Evolutionary conservation across 176 grass and related monocot genomes (phyloP).

Genomic region (Poa pratensis): DNA sequence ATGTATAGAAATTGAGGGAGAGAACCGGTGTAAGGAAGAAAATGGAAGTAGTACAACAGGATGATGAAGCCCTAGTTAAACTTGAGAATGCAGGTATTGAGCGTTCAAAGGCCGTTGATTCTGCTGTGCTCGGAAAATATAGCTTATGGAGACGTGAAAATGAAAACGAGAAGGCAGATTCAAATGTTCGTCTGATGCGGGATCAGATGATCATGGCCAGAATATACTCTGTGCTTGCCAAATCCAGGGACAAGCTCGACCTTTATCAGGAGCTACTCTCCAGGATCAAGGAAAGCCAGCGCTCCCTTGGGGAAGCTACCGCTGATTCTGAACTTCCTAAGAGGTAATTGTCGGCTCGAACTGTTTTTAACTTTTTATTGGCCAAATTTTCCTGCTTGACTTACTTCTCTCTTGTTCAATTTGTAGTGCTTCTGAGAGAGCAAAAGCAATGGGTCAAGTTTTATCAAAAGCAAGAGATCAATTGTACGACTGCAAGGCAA

Average conservation of each 20-base stretch:
- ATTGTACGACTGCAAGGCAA: constrained; percentile 57
- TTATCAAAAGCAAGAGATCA: constrained; percentile 57
- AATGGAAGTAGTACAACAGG: constrained; percentile 47
- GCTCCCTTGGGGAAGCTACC: constrained; percentile 59
- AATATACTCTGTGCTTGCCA: constrained; percentile 62
- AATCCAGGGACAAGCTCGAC: constrained; percentile 59
- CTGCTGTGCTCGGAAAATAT: constrained; percentile 72
- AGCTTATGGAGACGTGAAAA: constrained; percentile 64
- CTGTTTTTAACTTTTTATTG: not conserved
- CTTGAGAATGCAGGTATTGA: constrained; percentile 64
- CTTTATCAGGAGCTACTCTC: constrained; percentile 60
- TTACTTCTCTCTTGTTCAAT: constrained; percentile 14
- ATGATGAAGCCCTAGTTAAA: constrained; percentile 62
- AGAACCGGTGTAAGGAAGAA: constrained; percentile 38
- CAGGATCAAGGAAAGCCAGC: constrained; percentile 65
- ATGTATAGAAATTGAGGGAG: constrained; percentile 50
- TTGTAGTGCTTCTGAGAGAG: constrained; percentile 54
- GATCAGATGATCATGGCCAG: constrained; percentile 78
- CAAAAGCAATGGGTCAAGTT: constrained; percentile 60
- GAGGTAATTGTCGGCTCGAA: constrained; percentile 33
- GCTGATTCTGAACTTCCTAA: constrained; percentile 62
- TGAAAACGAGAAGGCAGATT: constrained; percentile 68
- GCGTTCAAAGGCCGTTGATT: constrained; percentile 64
- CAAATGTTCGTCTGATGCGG: constrained; percentile 56
- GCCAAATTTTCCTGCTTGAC: not conserved